A percentile compares a stretch with the other conserved stretches of the same genome.
Evolutionary conservation across 495 filamentous ascomycete species (phyloP).

Genomic region (Podospora sp.): DNA sequence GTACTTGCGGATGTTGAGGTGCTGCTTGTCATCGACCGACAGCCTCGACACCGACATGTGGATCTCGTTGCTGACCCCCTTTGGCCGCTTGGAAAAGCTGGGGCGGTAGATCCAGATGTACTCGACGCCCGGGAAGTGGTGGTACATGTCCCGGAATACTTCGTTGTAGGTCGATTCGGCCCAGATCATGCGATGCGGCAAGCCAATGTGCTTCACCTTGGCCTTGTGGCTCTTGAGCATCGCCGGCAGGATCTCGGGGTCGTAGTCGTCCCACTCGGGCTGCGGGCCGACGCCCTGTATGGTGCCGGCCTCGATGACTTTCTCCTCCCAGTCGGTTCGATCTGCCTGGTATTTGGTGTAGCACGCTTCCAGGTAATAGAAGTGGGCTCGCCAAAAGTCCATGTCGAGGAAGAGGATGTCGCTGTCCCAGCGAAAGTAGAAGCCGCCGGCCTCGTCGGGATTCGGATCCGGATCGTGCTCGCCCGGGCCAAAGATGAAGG

Average conservation of each 20-base stretch:
- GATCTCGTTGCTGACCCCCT: background rate
- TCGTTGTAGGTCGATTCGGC: background rate
- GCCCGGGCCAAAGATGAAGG: background rate
- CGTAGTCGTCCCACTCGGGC: background rate
- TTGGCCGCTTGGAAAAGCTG: background rate
- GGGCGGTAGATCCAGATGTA: background rate
- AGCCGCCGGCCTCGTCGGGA: background rate
- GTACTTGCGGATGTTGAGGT: background rate
- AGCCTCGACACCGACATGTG: background rate
- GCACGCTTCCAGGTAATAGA: background rate
- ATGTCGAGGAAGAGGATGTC: background rate
- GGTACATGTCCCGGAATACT: background rate
- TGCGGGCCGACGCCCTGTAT: too few species aligned
- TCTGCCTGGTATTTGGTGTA: background rate
- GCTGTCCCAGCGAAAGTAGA: background rate
- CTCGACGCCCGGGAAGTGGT: background rate
- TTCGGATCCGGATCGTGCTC: background rate
- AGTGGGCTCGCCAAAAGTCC: background rate
- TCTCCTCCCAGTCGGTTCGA: background rate
- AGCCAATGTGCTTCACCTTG: background rate
- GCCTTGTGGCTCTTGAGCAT: background rate
- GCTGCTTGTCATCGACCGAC: background rate
- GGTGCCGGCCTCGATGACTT: too few species aligned
- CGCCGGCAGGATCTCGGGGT: background rate
- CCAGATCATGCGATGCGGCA: background rate